These are phyloP conservation scores for Thozetella sp. DNA, from an alignment of 495 filamentous ascomycete genomes.

Conservation along the genomic window DNA sequence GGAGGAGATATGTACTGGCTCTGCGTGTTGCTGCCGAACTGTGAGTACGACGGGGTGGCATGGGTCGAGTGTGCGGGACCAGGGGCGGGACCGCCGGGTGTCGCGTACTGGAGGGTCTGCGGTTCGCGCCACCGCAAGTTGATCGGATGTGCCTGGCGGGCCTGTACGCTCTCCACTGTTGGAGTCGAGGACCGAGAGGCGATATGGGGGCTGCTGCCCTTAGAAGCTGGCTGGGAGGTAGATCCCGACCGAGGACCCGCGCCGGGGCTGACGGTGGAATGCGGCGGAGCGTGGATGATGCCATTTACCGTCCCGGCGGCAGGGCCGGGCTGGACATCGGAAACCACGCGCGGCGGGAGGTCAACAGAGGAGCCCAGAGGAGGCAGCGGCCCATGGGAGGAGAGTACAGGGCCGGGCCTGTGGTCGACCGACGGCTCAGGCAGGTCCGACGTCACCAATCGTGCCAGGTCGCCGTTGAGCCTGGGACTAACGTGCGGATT, in stretches of 20 bases:
- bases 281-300: neutral
- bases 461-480: neutral
- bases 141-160: neutral
- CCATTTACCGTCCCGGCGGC: neutral
- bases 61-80: neutral
- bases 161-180: neutral
- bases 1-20: no score
- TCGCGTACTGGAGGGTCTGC: neutral
- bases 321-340: neutral
- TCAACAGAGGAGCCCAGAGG: no score
- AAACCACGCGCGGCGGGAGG: neutral
- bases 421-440: neutral
- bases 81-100: neutral
- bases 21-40: no score
- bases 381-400: no score
- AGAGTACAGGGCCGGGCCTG: neutral
- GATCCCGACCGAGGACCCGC: neutral
- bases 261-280: neutral
- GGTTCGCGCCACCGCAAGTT: neutral
- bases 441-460: neutral
- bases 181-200: neutral
- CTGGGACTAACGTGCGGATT: neutral
- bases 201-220: neutral
- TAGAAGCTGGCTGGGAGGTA: neutral
- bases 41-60: neutral